Conservation (phyloP, 75 land plant genomes). For the Adiantum capillusveneris region DNA sequence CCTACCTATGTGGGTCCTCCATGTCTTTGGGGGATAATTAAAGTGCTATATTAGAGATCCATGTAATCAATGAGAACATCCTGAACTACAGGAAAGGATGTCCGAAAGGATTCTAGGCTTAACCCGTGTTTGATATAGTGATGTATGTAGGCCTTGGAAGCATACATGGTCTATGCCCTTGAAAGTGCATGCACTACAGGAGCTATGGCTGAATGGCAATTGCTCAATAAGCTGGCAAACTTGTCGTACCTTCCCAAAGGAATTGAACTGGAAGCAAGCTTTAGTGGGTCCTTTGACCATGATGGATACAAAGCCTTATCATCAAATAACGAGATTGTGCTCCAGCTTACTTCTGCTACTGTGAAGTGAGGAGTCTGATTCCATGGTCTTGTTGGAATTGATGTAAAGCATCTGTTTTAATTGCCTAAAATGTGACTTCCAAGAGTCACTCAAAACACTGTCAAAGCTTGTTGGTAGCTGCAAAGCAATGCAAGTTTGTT, state of each 20-base stretch:
- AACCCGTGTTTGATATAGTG: slow-evolving; percentile 26
- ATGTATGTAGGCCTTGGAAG: slow-evolving; percentile 24
- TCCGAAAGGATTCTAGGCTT: slow-evolving; percentile 9
- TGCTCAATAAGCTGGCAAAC: slow-evolving; percentile 25
- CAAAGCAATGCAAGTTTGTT: too few species aligned
- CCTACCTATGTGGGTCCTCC: too few species aligned
- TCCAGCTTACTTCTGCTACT: background rate
- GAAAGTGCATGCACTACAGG: slow-evolving; percentile 18
- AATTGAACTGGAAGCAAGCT: slow-evolving; percentile 7
- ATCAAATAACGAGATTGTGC: slow-evolving; percentile 11
- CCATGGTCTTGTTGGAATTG: background rate
- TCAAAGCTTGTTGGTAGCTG: slow-evolving; percentile 21
- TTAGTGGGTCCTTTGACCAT: slow-evolving; percentile 29
- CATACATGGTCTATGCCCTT: slow-evolving; percentile 20
- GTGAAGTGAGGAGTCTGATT: background rate
- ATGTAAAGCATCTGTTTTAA: slow-evolving; percentile 16
- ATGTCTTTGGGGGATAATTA: too few species aligned
- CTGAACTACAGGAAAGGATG: slow-evolving; percentile 27
- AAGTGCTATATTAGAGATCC: too few species aligned
- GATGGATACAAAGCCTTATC: slow-evolving; percentile 29
- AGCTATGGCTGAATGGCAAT: slow-evolving; percentile 22
- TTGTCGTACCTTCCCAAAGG: slow-evolving; percentile 14
- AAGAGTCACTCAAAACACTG: slow-evolving; percentile 18
- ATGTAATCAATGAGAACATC: slow-evolving; percentile 17
- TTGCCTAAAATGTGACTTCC: slow-evolving; percentile 32